Evolutionary conservation across 345 rosid species (phyloP), one percentile per base, ranked within the genome.

Genomic region (Lenwebbia sp.): DNA sequence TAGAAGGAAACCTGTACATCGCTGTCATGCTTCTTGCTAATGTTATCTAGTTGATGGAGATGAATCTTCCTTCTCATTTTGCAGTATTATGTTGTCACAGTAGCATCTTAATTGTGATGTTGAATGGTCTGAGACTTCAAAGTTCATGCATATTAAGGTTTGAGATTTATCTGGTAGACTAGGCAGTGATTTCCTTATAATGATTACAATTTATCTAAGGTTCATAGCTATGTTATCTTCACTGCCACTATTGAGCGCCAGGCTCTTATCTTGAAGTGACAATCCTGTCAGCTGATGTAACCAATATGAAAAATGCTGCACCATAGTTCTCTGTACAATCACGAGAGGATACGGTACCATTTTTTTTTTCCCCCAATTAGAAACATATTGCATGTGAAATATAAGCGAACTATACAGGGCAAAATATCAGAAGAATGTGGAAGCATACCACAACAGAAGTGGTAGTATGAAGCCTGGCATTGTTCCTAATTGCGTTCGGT

Each of bases 351-450:
- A 28, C 1, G 1, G 25, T 65, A 44, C 25, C 41, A 30, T 65
- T 62, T 62, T 33, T 14, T 2, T 15, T 65, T 65, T 65, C 14
- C 37, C 76, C 11, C 76, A 30, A 30, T 30, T 19, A 30, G 23
- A 65, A 30, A 30, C 37, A 33, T 70, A 17, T 17, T 70, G 78
- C 78, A 33, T 70, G 78, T 70, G 78, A 19, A 65, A 33, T 33
- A 19, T 33, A 4, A 33, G 26, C 0, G 22, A 54, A 78, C 60
- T 15, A 81, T 86, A 86, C 92, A 97, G 98, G 99, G 99, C 99
- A 50, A 97, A 97, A 86, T 97, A 97, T 89, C 99, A 97, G 93
- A 96, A 97, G 91, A 96, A 97, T 88, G 98, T 96, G 3, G 99
- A 97, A 94, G 98, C 99, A 83, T 95, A 94, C 92, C 99, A 94